phyloP scores from a whole-genome alignment of 805 yeast genomes.

The Lipomyces kockii region DNA sequence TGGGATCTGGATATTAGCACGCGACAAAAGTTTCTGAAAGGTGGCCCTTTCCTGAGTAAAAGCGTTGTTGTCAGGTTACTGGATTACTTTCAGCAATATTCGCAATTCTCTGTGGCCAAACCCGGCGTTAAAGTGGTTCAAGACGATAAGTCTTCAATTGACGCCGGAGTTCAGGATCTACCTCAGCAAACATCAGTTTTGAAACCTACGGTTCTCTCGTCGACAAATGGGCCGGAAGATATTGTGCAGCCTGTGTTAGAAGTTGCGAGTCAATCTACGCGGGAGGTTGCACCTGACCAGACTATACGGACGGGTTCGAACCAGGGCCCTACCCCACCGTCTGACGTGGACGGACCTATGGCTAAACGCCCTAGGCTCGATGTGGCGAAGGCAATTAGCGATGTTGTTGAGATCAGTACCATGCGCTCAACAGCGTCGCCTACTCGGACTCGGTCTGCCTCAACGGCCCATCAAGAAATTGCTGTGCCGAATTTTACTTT shows the following conservation, averaged over 20 bases:
- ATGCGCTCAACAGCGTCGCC: neutral
- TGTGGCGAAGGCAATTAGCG: neutral
- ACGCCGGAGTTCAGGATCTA: neutral
- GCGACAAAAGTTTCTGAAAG: neutral
- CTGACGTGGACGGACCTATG: neutral
- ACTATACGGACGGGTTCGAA: neutral
- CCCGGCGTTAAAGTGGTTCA: neutral
- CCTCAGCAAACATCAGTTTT: neutral
- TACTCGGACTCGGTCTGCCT: neutral
- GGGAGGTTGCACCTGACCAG: neutral
- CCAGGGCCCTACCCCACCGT: neutral
- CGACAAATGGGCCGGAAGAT: neutral
- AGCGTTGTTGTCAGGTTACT: neutral
- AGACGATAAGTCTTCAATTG: neutral
- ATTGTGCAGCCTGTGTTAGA: neutral
- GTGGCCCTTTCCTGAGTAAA: neutral
- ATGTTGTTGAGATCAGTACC: neutral
- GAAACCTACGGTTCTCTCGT: neutral
- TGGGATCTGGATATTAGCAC: neutral
- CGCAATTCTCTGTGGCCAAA: neutral
- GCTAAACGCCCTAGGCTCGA: neutral
- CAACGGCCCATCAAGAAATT: neutral
- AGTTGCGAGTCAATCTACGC: neutral
- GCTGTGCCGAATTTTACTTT: neutral
- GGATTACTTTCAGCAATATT: neutral